A percentile compares a stretch with the other conserved stretches of the same genome.
phyloP scores from a whole-genome alignment of 805 yeast genomes.

The Maudiozyma saulgeensis region DNA sequence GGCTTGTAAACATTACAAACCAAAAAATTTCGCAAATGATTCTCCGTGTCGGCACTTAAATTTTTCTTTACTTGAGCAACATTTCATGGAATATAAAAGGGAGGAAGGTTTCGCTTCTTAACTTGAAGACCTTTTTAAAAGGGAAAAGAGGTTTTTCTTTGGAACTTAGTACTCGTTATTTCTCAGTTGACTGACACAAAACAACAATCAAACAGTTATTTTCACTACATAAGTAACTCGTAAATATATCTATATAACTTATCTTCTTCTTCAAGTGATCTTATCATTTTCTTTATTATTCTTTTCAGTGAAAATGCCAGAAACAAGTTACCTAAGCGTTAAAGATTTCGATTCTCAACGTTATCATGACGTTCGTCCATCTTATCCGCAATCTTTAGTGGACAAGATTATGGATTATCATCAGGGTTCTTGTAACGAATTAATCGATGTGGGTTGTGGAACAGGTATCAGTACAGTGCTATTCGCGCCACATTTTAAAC shows the following conservation, averaged over 20 bases:
- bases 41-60: too few species aligned
- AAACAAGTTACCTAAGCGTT: slow-evolving; percentile 6
- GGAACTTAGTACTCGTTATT: too few species aligned
- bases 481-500: slow-evolving; percentile 29
- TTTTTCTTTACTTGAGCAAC: too few species aligned
- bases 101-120: too few species aligned
- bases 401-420: slow-evolving; percentile 35
- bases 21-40: too few species aligned
- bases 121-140: not conserved
- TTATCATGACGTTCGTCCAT: slow-evolving; percentile 12
- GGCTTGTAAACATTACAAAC: too few species aligned
- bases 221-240: too few species aligned
- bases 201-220: not conserved
- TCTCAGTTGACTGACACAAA: too few species aligned
- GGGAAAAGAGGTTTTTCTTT: not conserved
- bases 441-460: slow-evolving; percentile 62
- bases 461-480: slow-evolving; percentile 53
- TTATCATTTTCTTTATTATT: too few species aligned
- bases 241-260: too few species aligned
- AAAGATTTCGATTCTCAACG: slow-evolving; percentile 7
- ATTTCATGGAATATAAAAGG: too few species aligned
- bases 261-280: too few species aligned
- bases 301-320: slow-evolving; percentile 4
- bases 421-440: slow-evolving; percentile 19
- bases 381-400: slow-evolving; percentile 48